These are phyloP conservation scores for Abortiporus biennis DNA, from an alignment of 1,284 basidiomycete genomes.

Conservation along the genomic window DNA sequence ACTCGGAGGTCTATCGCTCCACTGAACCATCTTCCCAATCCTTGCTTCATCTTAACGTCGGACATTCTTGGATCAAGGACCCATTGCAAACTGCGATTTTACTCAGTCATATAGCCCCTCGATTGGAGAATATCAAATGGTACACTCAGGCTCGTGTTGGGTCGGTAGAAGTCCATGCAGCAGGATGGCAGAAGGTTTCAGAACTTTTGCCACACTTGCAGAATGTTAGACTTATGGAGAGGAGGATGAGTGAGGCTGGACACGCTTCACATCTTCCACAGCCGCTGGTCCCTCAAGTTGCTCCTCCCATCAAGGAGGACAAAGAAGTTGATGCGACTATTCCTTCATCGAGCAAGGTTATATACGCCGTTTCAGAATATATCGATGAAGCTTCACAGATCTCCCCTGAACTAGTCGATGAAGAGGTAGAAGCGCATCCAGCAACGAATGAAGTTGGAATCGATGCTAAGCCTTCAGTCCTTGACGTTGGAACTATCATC, in stretches of 20 bases:
- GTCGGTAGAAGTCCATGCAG: slow-evolving; percentile 56
- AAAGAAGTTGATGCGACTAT: slow-evolving; percentile 54
- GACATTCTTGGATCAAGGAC: slow-evolving; percentile 66
- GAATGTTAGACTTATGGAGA: slow-evolving; percentile 53
- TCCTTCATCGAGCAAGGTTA: slow-evolving; percentile 36
- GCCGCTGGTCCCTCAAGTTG: slow-evolving; percentile 26
- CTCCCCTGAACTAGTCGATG: slow-evolving; percentile 38
- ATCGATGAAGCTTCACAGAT: slow-evolving; percentile 42
- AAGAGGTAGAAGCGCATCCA: slow-evolving; percentile 23
- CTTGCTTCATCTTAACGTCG: slow-evolving; percentile 60
- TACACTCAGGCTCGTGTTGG: slow-evolving; percentile 71
- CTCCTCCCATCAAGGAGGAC: slow-evolving; percentile 22
- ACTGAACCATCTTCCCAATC: slow-evolving; percentile 51
- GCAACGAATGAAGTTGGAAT: slow-evolving; percentile 20
- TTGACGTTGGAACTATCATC: slow-evolving; percentile 20
- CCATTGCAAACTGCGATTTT: slow-evolving; percentile 61
- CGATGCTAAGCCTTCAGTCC: slow-evolving; percentile 25
- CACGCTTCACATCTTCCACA: too few relatives aligned
- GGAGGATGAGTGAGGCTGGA: too few relatives aligned
- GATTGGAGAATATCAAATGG: slow-evolving; percentile 60
- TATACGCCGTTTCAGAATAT: slow-evolving; percentile 41
- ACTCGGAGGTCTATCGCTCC: slow-evolving; percentile 39
- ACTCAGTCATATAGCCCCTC: slow-evolving; percentile 69
- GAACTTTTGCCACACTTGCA: slow-evolving; percentile 68
- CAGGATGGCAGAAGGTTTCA: slow-evolving; percentile 59